Evolutionary conservation across 768 basidiomycete species (phyloP), one percentile per base, ranked within the genome.

Genomic region (Botryobasidium botryosum): DNA sequence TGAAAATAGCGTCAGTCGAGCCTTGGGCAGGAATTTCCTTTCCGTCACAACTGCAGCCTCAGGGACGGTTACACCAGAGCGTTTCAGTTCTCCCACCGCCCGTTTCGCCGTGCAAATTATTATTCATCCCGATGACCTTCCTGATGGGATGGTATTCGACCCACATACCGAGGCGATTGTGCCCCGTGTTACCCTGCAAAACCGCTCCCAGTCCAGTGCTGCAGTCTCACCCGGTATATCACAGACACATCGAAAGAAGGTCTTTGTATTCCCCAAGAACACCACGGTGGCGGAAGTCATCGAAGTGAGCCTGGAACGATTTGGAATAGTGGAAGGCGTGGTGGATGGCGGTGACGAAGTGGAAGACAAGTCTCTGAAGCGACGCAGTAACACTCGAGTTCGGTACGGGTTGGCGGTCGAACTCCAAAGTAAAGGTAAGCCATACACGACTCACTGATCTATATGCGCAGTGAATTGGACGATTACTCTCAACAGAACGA

Each of bases 301-400:
- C 31, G 94, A 99, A 59, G 67, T 84, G 29, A 83, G 80, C 4
- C 58, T 99, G 50, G 94, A 96, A 56, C 64, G 88, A 47, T 96
- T 97, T 56, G 94, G 94, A 2, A 94, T 99, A 45, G 65, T 74
- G 28, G 92, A 94, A 31, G 94, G 91, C n/a, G 88, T 99, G 2
- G 92, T 97, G 2, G 91, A 96, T 59, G 94, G 94, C 2, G 94
- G 94, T 1, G 94, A 99, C 59, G 92, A 96, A 55, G 74, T 99
- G 1, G 94, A 99, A 61, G 92, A 96, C 57, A 90, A 92, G 58
- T 66, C 77, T 27, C 68, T 72, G 5, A 87, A 88, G 62, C 67
- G 90, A 47, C 69, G 79, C 51, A 92, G 86, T 46, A 35, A 5
- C 56, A 67, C 72, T 5, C 70, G 84, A 46, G 83, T 96, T 28